Base-by-base conservation (phyloP, 371 early-diverging fungal species). In the Capillidium rhysosporum region DNA sequence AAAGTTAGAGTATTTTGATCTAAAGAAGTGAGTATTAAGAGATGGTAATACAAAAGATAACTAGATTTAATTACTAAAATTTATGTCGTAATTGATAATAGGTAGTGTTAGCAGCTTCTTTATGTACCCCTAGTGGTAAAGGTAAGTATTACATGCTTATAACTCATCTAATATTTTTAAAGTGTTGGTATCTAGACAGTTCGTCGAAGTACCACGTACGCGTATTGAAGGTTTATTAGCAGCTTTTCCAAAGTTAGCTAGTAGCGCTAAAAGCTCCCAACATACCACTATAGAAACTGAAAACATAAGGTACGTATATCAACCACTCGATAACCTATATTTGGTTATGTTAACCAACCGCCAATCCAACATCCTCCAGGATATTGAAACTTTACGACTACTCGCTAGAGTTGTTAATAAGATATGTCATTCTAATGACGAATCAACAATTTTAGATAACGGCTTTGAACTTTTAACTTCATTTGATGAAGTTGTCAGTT, bases 231-330 rank as follows among this genome's bases (percentile, higher is more conserved):
- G 93, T 16, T 71, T 96, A 44, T 68, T 96, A 49, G 85, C 89
- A 12, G 89, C 92, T 12, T 96, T 96, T 60, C 95, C 98, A 5
- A 94, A 93, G 67, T 72, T 97, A 54, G 86, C 93, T 53, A 78
- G 82, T 49, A 69, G 79, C 3, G 85, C 84, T 18, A 34, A 34
- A 34, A 34, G 34, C 34, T 86, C 89, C 59, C 93, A 97, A 69
- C 95, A 94, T 60, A 95, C 98, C 16, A 92, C 86, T 41, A 82
- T 94, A 34, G 95, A 97, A 61, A 95, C 93, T 0, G 98, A 95
- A 39, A 71, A 86, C 48, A 89, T 97, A 18, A 86, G 98, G 53
- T 97, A 89, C 62, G 91, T 95, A 46, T 97, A 93, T 69, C 86
- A 94, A 69, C 95, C 96, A 20, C 73, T 92, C 52, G 96, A 95